Base-by-base conservation (phyloP, 495 filamentous ascomycete genomes). In the Podospora didyma region DNA sequence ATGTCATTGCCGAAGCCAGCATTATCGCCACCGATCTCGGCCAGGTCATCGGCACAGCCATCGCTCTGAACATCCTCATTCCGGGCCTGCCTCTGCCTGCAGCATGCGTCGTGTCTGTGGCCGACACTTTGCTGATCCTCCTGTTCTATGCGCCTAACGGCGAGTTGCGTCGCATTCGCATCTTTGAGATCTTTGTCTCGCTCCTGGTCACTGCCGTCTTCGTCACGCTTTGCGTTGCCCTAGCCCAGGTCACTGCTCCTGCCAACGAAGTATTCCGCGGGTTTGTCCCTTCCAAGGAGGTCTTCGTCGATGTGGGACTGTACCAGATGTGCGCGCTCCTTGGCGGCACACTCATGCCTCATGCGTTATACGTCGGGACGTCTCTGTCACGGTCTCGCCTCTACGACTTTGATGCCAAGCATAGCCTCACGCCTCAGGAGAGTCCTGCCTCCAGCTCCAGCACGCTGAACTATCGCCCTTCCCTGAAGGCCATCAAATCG, bases 401-500 rank as follows among this genome's bases (percentile, higher is more conserved):
- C 1, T 50, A 60, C 2, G 57, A 60, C 17, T 62, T 55, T 7
- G 60, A 62, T 35, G 26, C 17, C 37, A 62, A 66, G 39, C 42
- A 46, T 16, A 31, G 31, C n/a, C 41, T 53, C 4, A 48, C 22
- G 7, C 51, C 45, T 1, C 17, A 16, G 28, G 44, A 41, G 5
- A 52, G 28, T 19, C 44, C 56, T 16, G 16, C 17, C 16, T 46
- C 49, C 10, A 51, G 54, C 45, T 46, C 54, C 31, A 73, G 78
- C 7, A 79, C 80, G 52, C 64, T 75, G 6, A 73, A 77, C 35
- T 90, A 91, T 67, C 78, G 80, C 34, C 88, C 88, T 2, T 85
- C 86, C 2, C 74, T 90, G 19, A 68, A 77, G 6, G 88, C 88
- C 2, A 91, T 92, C 46, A 79, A 79, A 7, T 77, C 79, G 49